These are phyloP conservation scores for Candida silvicultrix DNA, from an alignment of 805 yeast species.

Conservation along the genomic window DNA sequence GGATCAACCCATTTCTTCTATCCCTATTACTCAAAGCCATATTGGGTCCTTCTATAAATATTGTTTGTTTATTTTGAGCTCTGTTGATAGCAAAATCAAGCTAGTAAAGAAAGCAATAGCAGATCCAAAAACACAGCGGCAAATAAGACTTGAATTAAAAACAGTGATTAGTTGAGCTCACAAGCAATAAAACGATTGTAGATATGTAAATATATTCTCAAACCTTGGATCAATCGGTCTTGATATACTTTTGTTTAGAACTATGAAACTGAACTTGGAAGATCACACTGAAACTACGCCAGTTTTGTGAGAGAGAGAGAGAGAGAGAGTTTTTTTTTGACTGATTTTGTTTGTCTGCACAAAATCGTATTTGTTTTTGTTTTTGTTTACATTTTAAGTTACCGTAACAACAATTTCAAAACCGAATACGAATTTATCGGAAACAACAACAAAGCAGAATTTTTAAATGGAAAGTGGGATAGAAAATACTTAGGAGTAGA, in stretches of 20 bases:
- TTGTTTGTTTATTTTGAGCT: not conserved
- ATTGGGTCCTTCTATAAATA: too few relatives aligned
- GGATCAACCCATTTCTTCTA: constrained; percentile 20
- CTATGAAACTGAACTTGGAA: not conserved
- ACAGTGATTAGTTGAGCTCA: not conserved
- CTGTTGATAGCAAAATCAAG: not conserved
- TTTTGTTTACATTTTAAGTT: not conserved
- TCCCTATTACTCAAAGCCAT: constrained; percentile 8
- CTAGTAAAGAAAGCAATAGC: not conserved
- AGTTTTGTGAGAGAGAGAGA: not conserved
- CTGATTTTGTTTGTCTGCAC: not conserved
- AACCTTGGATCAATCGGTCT: not conserved
- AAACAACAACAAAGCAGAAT: too few relatives aligned
- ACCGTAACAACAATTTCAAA: not conserved
- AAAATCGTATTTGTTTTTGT: not conserved
- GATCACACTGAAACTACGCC: not conserved
- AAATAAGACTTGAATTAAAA: too few relatives aligned
- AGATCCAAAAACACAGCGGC: not conserved
- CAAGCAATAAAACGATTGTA: not conserved
- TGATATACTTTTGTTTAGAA: not conserved
- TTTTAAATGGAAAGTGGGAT: too few relatives aligned
- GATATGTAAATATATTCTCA: too few relatives aligned
- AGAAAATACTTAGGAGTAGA: too few relatives aligned
- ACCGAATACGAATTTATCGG: too few relatives aligned
- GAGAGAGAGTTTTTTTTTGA: too few relatives aligned